Conservation (phyloP, 1,139 yeast species). For the Zygosaccharomyces sapae region DNA sequence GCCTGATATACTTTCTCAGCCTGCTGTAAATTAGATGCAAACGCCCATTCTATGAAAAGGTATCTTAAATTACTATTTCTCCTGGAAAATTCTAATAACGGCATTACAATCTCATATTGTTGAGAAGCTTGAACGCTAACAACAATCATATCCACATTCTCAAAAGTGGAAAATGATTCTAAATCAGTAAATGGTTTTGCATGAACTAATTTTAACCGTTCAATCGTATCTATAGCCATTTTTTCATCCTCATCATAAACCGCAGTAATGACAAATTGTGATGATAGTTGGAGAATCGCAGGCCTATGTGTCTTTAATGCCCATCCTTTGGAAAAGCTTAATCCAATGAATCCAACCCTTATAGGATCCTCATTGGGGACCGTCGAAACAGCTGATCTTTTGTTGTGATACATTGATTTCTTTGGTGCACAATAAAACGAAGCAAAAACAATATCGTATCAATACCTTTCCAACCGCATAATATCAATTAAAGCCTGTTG, state of each 20-base stretch:
- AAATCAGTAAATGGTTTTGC: conserved; percentile 28
- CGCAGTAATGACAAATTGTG: conserved; percentile 30
- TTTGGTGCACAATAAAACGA: not conserved
- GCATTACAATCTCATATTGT: conserved; percentile 19
- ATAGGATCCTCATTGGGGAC: conserved; percentile 28
- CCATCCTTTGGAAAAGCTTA: conserved; percentile 28
- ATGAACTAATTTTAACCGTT: conserved; percentile 21
- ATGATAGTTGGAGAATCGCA: conserved; percentile 28
- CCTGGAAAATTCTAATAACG: conserved; percentile 22
- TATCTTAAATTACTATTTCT: conserved; percentile 24
- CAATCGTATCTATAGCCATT: conserved; percentile 22
- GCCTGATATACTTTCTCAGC: conserved; percentile 26
- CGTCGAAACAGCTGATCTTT: conserved; percentile 28
- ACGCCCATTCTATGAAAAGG: conserved; percentile 30
- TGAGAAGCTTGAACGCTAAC: conserved; percentile 23
- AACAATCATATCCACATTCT: conserved; percentile 28
- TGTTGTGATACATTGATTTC: conserved; percentile 15
- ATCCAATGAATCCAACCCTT: conserved; percentile 29
- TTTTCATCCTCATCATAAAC: conserved; percentile 21
- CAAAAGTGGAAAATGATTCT: conserved; percentile 22
- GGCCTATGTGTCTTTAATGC: conserved; percentile 31
- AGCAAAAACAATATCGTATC: not conserved
- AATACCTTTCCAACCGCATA: not conserved
- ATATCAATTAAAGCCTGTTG: not conserved
- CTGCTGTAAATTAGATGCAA: conserved; percentile 24